These are phyloP conservation scores for Cladosporium oxysporum DNA, from an alignment of 2,329 filamentous ascomycete species.

Conservation along the genomic window DNA sequence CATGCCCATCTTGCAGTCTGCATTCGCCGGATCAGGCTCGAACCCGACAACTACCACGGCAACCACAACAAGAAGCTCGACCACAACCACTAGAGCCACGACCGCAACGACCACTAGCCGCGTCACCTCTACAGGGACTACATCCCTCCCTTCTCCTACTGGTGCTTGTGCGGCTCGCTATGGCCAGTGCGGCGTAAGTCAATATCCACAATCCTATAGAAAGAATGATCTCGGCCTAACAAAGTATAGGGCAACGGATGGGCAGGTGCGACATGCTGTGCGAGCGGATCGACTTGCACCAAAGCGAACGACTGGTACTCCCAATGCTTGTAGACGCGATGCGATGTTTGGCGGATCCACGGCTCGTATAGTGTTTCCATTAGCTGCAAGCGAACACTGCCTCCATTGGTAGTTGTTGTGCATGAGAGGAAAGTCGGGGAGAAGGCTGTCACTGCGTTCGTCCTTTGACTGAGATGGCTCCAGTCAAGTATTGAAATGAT, in stretches of 20 bases:
- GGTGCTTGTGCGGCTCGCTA: slow-evolving; percentile 11
- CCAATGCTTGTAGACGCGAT: slow-evolving; percentile 32
- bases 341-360: neutral
- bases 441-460: neutral
- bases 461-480: neutral
- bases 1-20: slow-evolving; percentile 23
- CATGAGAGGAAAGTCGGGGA: neutral
- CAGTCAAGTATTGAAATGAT: neutral
- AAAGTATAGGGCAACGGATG: slow-evolving; percentile 30
- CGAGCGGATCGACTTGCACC: slow-evolving; percentile 34
- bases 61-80: slow-evolving; percentile 7
- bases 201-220: neutral
- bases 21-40: slow-evolving; percentile 9
- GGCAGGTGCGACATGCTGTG: slow-evolving; percentile 35
- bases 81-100: slow-evolving; percentile 1
- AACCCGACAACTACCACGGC: slow-evolving; percentile 23
- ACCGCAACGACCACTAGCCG: slow-evolving; percentile 3
- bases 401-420: neutral
- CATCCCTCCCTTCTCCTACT: neutral
- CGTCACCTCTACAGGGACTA: slow-evolving; percentile 1
- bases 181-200: slow-evolving; percentile 19
- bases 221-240: neutral
- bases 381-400: neutral
- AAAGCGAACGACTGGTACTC: slow-evolving; percentile 34
- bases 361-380: neutral